Base-by-base conservation (phyloP, 2,329 filamentous ascomycete species). In the Kalmusia sp. region DNA sequence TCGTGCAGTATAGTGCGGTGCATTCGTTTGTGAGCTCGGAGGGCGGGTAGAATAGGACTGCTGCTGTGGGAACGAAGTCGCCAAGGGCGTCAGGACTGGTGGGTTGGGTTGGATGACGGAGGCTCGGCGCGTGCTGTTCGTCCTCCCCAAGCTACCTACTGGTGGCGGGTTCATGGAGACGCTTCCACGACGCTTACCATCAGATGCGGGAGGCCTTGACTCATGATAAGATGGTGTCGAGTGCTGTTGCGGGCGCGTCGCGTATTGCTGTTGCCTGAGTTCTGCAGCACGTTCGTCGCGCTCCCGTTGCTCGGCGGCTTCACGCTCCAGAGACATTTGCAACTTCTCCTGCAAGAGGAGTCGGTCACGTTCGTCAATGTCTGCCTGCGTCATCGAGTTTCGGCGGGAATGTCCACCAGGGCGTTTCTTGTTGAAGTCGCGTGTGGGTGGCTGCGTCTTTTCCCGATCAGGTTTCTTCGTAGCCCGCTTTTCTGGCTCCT, bases 21-120 rank as follows among this genome's bases (percentile, higher is more conserved):
- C 57, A 49, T 24, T 57, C 49, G 39, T 19, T 11, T 59, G 54
- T 3, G 66, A 59, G 22, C 58, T 57, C 4, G 55, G 61, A 19
- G 62, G 57, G 11, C 58, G 54, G 3, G 61, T 61, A 2, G 54
- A 50, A 44, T 61, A 66, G 1, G 39, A 7, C n/a, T 55, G 49
- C 34, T 56, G 50, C 12, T 40, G 24, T n/a, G 41, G 39, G 35
- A 63, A 59, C 6, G 58, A 31, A 21, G 54, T 63, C 30, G 54
- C 39, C 19, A 58, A 30, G 15, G 51, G 40, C 14, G 53, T 50
- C 14, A 55, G 47, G 0, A 44, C 33, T 4, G 67, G 67, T 3
- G 64, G 62, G 24, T 47, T 57, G 2, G 57, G 50, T 35, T 72
- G 69, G 15, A 59, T 53, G 45, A 71, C 53, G 41, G 63, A 67